Conservation (phyloP, 2,329 filamentous ascomycete genomes). For the Apiospora rasikravindrae region DNA sequence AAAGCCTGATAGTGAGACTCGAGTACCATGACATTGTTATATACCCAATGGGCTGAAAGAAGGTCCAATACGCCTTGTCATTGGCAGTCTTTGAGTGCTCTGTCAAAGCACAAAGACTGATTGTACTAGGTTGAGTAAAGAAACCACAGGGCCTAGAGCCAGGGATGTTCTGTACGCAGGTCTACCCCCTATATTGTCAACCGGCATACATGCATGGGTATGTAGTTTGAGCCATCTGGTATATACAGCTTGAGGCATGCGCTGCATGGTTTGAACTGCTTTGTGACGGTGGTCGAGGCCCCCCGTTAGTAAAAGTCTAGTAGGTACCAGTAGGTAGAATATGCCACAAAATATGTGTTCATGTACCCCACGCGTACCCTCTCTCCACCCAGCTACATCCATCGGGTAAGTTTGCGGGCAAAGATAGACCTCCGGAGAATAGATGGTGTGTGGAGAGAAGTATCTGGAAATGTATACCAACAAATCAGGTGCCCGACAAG, state of each 20-base stretch:
- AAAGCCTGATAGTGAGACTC: neutral
- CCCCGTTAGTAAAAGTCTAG: neutral
- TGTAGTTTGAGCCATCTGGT: neutral
- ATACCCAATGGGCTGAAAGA: neutral
- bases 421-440: neutral
- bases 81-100: neutral
- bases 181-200: neutral
- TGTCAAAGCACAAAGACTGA: neutral
- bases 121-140: neutral
- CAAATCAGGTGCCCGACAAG: neutral
- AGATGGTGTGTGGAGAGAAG: neutral
- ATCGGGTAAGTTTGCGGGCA: neutral
- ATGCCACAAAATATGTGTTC: neutral
- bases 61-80: neutral
- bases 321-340: neutral
- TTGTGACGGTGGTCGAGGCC: neutral
- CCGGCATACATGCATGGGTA: neutral
- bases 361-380: neutral
- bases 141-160: neutral
- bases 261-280: neutral
- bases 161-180: neutral
- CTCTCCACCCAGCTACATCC: neutral
- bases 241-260: neutral
- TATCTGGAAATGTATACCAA: neutral
- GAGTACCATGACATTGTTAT: neutral